Conservation (phyloP, 2,329 filamentous ascomycete species). For the Mycocentrospora acerina region DNA sequence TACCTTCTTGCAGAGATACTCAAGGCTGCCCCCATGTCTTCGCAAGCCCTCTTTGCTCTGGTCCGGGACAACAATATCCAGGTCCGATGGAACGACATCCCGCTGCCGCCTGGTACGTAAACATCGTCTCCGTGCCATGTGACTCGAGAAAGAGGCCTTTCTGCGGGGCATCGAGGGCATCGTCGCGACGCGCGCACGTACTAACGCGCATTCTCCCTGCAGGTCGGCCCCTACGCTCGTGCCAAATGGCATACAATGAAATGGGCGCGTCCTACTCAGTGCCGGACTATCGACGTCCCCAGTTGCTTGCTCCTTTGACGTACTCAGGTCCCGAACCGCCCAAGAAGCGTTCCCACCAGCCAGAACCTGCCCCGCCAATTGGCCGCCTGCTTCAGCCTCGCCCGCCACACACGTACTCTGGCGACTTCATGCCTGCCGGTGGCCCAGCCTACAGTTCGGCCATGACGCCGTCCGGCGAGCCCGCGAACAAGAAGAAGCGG, state of each 20-base stretch:
- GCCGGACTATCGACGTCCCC: conserved; percentile 33
- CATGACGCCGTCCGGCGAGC: conserved; percentile 34
- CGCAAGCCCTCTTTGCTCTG: conserved; percentile 46
- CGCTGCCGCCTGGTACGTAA: conserved; percentile 52
- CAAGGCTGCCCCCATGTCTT: conserved; percentile 49
- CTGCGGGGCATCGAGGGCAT: background rate
- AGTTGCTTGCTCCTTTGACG: conserved; percentile 30
- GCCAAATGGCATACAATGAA: conserved; percentile 38
- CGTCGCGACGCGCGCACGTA: background rate
- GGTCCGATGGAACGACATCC: conserved; percentile 53
- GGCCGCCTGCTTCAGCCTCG: conserved; percentile 50
- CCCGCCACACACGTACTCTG: conserved; percentile 39
- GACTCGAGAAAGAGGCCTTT: too few relatives aligned
- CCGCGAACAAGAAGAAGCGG: conserved; percentile 49
- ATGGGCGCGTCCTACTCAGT: conserved; percentile 27
- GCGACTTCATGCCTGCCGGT: conserved; percentile 30
- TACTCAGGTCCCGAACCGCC: conserved; percentile 36
- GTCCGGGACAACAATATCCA: conserved; percentile 47
- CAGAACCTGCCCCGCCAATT: conserved; percentile 33
- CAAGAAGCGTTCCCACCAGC: conserved; percentile 40
- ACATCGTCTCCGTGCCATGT: conserved; percentile 2
- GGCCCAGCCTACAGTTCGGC: conserved; percentile 31
- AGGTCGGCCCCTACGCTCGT: conserved; percentile 42
- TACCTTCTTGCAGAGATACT: conserved; percentile 56
- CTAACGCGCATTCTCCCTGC: conserved; percentile 12